Conservation (phyloP, 2,329 filamentous ascomycete genomes). For the Chrysoporthe austroafricana region DNA sequence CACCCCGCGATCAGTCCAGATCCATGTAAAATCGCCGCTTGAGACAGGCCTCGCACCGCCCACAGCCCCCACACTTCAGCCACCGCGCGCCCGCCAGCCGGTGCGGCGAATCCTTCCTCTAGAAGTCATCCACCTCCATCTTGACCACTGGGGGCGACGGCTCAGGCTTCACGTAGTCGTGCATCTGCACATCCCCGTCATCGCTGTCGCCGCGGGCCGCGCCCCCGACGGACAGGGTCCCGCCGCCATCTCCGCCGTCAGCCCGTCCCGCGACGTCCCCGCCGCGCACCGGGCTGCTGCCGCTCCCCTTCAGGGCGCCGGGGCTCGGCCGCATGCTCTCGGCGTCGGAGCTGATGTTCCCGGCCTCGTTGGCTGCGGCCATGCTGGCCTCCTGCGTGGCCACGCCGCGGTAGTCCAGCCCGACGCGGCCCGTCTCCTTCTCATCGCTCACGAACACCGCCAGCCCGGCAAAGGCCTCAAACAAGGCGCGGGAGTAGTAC, state of each 20-base stretch:
- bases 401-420: constrained; percentile 41
- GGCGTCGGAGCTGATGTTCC: neutral
- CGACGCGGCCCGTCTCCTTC: constrained; percentile 47
- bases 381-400: constrained; percentile 39
- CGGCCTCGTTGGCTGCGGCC: constrained; percentile 30
- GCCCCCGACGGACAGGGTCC: neutral
- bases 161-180: constrained; percentile 37
- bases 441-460: constrained; percentile 88
- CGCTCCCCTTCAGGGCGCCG: constrained; percentile 31
- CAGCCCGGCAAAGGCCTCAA: constrained; percentile 87
- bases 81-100: constrained; percentile 5
- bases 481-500: constrained; percentile 79
- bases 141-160: constrained; percentile 36
- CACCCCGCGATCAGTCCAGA: constrained; percentile 2
- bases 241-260: neutral
- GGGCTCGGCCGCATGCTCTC: neutral
- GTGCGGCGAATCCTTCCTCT: constrained; percentile 9
- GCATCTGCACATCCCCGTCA: constrained; percentile 17
- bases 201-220: neutral
- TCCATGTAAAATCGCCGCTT: constrained; percentile 13
- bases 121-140: constrained; percentile 56
- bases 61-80: constrained; percentile 10
- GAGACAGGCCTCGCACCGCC: constrained; percentile 12
- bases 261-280: neutral
- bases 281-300: neutral